Evolutionary conservation across 345 rosid species (phyloP), one percentile per base, ranked within the genome.

Genomic region (Hibiscus tridactylites): DNA sequence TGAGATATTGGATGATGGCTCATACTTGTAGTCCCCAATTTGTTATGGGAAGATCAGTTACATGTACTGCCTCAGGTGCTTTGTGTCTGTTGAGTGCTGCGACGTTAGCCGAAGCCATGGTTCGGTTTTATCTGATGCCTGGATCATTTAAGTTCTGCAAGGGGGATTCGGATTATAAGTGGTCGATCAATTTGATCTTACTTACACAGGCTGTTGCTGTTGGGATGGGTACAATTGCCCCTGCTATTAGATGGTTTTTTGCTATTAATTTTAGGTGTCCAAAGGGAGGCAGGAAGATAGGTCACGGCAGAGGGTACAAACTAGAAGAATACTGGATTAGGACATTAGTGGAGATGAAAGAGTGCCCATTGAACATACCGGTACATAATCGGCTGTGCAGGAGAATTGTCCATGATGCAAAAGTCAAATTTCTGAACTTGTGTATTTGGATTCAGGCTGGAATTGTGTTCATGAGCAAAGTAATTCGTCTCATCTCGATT

Each of bases 1-100:
- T 78, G 78, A 90, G 84, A 69, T 88, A 77, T 70, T 90, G 98
- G 93, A 88, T 94, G 88, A 91, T 91, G 97, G 93, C 98, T 71
- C 85, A 91, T 72, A 91, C 96, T 53, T 65, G 90, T 74, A 86
- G 87, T 68, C 98, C 96, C 10, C 98, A 94, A 73, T 91, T 90
- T 49, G 97, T 94, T 53, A 77, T 88, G 62, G 95, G 86, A 33
- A 86, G 95, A 59, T 94, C 92, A 0, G 97, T 85, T 28, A 91
- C 96, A 8, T 90, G 97, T 57, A 77, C 85, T 65, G 93, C 98
- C 63, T 80, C 97, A 8, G 95, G 98, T 46, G 93, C 91, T 7
- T 59, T 91, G 17, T 87, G 93, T 76, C 85, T 94, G n/a, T 71
- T 88, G 44, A 70, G 85, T 50, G 88, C 93, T 26, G 9, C 73